Percentiles rank a stretch among this genome's conserved stretches.
phyloP scores from a whole-genome alignment of 768 basidiomycete species.

The Russula emetica region DNA sequence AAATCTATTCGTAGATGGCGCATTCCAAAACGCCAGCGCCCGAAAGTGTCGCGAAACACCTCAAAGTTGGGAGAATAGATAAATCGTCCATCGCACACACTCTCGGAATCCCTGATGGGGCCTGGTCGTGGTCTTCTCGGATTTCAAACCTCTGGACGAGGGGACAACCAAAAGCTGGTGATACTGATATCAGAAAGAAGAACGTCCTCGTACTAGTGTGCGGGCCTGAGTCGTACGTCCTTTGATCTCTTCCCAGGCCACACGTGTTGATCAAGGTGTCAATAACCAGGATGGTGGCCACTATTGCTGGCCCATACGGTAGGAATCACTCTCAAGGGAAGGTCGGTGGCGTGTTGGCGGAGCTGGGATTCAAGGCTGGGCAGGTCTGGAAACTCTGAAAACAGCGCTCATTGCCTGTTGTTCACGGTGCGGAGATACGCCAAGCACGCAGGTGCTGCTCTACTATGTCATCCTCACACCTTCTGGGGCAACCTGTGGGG shows the following conservation, averaged over 20 bases:
- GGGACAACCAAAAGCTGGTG: background rate
- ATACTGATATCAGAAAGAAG: constrained; percentile 16
- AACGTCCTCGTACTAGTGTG: constrained; percentile 68
- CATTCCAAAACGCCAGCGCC: constrained; percentile 25
- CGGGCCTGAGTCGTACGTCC: constrained; percentile 74
- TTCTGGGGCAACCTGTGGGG: background rate
- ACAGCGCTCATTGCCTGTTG: background rate
- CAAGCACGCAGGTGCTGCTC: background rate
- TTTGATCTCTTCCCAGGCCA: constrained; percentile 10
- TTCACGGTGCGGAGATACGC: background rate
- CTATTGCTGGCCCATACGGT: constrained; percentile 73
- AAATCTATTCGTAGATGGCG: constrained; percentile 57
- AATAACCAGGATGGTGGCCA: constrained; percentile 59
- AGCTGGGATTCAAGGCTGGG: constrained; percentile 55
- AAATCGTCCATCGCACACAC: constrained; percentile 45
- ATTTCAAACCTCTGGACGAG: constrained; percentile 9
- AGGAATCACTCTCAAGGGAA: constrained; percentile 71
- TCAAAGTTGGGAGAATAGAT: constrained; percentile 53
- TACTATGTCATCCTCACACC: background rate
- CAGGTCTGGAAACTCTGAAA: constrained; percentile 67
- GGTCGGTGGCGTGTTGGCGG: constrained; percentile 61
- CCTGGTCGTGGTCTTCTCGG: constrained; percentile 35
- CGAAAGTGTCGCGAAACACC: constrained; percentile 22
- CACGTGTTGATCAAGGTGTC: constrained; percentile 6
- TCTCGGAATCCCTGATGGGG: constrained; percentile 34